These are phyloP conservation scores for Bipolaris zeicola DNA, from an alignment of 2,329 filamentous ascomycete genomes.

Conservation along the genomic window DNA sequence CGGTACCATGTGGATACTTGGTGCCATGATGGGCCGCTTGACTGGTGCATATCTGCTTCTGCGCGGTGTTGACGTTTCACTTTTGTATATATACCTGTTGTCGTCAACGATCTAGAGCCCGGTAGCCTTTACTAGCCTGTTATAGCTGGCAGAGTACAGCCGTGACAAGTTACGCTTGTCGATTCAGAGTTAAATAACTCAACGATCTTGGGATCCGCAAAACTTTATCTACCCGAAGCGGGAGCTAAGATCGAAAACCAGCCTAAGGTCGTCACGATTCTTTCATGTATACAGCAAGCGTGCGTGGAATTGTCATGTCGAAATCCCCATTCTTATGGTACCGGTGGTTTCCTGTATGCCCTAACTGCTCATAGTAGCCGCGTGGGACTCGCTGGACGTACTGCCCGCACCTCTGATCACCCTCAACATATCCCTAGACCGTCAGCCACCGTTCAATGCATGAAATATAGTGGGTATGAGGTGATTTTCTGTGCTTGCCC, in stretches of 20 bases:
- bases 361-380: background rate
- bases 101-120: constrained; percentile 34
- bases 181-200: constrained; percentile 21
- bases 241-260: constrained; percentile 43
- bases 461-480: constrained; percentile 21
- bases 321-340: constrained; percentile 5
- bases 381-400: constrained; percentile 10
- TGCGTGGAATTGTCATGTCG: constrained; percentile 4
- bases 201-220: constrained; percentile 26
- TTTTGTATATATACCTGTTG: constrained; percentile 21
- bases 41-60: constrained; percentile 26
- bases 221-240: constrained; percentile 43
- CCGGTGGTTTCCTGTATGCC: constrained; percentile 4
- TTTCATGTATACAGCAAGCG: constrained; percentile 3
- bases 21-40: constrained; percentile 19
- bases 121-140: constrained; percentile 13
- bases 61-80: constrained; percentile 35
- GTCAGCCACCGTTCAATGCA: constrained; percentile 9
- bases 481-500: constrained; percentile 24
- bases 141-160: constrained; percentile 12
- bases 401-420: background rate
- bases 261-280: constrained; percentile 31
- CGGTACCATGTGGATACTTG: constrained; percentile 24
- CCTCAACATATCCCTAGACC: constrained; percentile 2
- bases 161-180: constrained; percentile 20